A percentile compares a stretch with the other conserved stretches of the same genome.
Evolutionary conservation across 2,329 filamentous ascomycete species (phyloP).

Genomic region (Acephala macrosclerotiorum): DNA sequence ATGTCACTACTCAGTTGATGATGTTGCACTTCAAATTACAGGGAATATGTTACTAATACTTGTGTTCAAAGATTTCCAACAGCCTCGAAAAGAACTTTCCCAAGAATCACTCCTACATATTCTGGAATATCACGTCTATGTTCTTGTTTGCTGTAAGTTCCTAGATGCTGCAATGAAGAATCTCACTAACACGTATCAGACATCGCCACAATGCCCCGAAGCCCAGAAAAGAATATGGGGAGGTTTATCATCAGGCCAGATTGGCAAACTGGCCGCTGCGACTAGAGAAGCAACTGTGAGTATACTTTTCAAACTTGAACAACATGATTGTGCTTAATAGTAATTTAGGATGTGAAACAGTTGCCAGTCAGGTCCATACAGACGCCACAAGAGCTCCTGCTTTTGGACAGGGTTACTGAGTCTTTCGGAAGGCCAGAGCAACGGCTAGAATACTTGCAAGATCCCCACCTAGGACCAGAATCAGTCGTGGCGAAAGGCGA

Average conservation of each 20-base stretch:
- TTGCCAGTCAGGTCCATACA: constrained; percentile 44
- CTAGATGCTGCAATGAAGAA: background rate
- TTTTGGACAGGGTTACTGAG: constrained; percentile 41
- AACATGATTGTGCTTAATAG: constrained; percentile 10
- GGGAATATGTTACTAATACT: background rate
- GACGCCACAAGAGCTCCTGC: constrained; percentile 43
- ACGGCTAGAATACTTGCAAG: constrained; percentile 39
- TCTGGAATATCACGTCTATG: constrained; percentile 45
- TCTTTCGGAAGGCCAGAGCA: constrained; percentile 37
- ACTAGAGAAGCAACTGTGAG: constrained; percentile 41
- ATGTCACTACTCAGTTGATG: constrained; percentile 11
- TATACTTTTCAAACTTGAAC: background rate
- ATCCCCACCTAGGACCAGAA: constrained; percentile 42
- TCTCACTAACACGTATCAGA: constrained; percentile 33
- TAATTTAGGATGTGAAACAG: constrained; percentile 35
- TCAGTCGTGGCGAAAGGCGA: constrained; percentile 44
- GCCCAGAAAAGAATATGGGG: constrained; percentile 41
- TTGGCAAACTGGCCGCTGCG: constrained; percentile 42
- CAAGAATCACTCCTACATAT: constrained; percentile 42
- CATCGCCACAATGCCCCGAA: constrained; percentile 36
- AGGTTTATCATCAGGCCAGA: constrained; percentile 38
- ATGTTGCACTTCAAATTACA: background rate
- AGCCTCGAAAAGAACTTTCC: constrained; percentile 45
- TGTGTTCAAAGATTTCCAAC: constrained; percentile 41
- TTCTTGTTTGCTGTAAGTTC: constrained; percentile 42